These are phyloP conservation scores for Scheffersomyces stipitis DNA, from an alignment of 805 yeast genomes.

Conservation along the genomic window DNA sequence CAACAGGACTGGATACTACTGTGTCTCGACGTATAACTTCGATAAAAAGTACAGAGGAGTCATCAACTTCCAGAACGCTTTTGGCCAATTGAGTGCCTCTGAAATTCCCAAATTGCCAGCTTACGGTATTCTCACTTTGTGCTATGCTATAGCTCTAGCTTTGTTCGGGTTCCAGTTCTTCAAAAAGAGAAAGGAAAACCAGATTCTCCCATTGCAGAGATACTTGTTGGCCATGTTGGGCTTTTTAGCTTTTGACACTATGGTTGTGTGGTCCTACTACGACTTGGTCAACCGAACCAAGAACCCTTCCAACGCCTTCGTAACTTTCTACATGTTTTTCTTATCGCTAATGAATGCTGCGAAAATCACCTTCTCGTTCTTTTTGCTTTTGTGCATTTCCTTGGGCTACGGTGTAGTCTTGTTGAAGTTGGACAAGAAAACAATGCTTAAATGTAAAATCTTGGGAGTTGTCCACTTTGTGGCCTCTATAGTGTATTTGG, in stretches of 20 bases:
- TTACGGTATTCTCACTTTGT: slow-evolving; percentile 80
- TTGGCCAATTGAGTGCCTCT: slow-evolving; percentile 83
- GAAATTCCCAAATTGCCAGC: slow-evolving; percentile 90
- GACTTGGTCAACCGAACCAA: slow-evolving; percentile 69
- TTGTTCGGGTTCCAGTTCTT: slow-evolving; percentile 82
- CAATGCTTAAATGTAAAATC: slow-evolving; percentile 62
- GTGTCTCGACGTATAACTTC: slow-evolving; percentile 71
- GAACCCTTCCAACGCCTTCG: slow-evolving; percentile 55
- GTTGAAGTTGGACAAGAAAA: slow-evolving; percentile 72
- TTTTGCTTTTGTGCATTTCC: slow-evolving; percentile 78
- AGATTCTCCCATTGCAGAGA: slow-evolving; percentile 84
- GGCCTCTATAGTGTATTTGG: slow-evolving; percentile 34
- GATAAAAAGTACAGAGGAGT: slow-evolving; percentile 54
- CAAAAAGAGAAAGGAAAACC: slow-evolving; percentile 71
- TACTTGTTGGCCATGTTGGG: slow-evolving; percentile 84
- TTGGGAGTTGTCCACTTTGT: slow-evolving; percentile 40
- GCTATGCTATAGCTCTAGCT: slow-evolving; percentile 79
- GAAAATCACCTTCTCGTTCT: slow-evolving; percentile 81
- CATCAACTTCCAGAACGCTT: slow-evolving; percentile 89
- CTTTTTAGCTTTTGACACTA: slow-evolving; percentile 79
- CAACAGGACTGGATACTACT: slow-evolving; percentile 82
- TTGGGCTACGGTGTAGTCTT: slow-evolving; percentile 94
- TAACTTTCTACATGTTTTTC: slow-evolving; percentile 67
- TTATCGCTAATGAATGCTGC: slow-evolving; percentile 77
- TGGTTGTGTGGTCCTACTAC: slow-evolving; percentile 88